Conservation (phyloP, 2,329 filamentous ascomycete genomes). For the Mycosphaerella arachidis region DNA sequence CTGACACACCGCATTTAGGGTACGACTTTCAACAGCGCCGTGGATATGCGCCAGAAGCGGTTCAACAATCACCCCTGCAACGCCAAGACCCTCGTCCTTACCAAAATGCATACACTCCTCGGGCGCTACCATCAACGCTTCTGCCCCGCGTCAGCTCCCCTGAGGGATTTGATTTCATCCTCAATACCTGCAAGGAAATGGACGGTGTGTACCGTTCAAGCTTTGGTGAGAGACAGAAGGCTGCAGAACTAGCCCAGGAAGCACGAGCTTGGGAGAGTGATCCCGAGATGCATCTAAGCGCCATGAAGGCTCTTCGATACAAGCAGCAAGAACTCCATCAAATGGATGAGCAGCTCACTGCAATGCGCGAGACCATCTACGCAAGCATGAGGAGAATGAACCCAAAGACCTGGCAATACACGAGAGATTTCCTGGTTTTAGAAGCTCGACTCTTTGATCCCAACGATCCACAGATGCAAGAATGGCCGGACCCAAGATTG, state of each 20-base stretch:
- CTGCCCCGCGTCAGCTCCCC: neutral
- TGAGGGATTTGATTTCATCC: constrained; percentile 14
- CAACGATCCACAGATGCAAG: constrained; percentile 5
- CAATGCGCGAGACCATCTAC: neutral
- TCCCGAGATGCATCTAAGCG: constrained; percentile 8
- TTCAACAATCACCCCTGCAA: neutral
- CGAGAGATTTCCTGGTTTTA: constrained; percentile 5
- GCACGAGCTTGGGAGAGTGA: constrained; percentile 10
- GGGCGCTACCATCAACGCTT: neutral
- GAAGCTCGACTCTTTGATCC: constrained; percentile 1
- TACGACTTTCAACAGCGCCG: constrained; percentile 5
- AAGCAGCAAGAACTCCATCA: neutral
- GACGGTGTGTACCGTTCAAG: constrained; percentile 6
- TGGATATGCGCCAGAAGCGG: neutral
- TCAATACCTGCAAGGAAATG: constrained; percentile 13
- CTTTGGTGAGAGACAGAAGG: constrained; percentile 10
- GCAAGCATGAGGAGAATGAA: constrained; percentile 6
- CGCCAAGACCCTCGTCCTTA: neutral
- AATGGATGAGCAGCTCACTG: neutral
- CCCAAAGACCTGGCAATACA: neutral
- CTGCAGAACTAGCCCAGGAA: constrained; percentile 13
- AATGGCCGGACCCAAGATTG: constrained; percentile 1
- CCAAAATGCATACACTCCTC: neutral
- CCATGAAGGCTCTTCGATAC: constrained; percentile 1
- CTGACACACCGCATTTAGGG: neutral